phyloP scores from a whole-genome alignment of 2,329 filamentous ascomycete species.

The Trichoderma koningiopsis region DNA sequence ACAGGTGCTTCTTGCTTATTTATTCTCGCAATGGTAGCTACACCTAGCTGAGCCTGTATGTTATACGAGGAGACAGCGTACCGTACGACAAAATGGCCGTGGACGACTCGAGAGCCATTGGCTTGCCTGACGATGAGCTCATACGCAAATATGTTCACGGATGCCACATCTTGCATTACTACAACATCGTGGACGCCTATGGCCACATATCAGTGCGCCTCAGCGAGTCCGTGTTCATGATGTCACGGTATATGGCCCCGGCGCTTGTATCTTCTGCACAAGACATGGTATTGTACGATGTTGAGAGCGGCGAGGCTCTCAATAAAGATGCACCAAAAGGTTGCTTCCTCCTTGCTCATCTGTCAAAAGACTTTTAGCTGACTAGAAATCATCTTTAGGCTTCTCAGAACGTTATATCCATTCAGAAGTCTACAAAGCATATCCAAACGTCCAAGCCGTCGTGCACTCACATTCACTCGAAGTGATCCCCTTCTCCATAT shows the following conservation, averaged over 20 bases:
- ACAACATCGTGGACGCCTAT: constrained; percentile 15
- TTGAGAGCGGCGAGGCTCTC: constrained; percentile 13
- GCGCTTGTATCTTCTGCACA: constrained; percentile 11
- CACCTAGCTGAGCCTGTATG: background rate
- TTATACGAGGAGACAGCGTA: too few relatives aligned
- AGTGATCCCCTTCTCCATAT: constrained; percentile 17
- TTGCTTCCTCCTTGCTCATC: background rate
- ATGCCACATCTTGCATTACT: constrained; percentile 17
- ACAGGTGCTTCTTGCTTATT: background rate
- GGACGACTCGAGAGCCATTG: background rate
- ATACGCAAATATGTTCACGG: constrained; percentile 18
- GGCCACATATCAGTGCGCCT: constrained; percentile 12
- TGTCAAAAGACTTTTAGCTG: background rate
- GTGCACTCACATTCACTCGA: constrained; percentile 18
- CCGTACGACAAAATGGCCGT: background rate
- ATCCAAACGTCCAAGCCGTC: constrained; percentile 1
- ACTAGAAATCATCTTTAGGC: background rate
- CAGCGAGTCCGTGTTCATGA: constrained; percentile 19
- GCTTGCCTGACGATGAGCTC: background rate
- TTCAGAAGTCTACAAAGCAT: constrained; percentile 16
- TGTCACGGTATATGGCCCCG: constrained; percentile 18
- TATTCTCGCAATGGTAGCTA: background rate
- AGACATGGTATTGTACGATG: constrained; percentile 13
- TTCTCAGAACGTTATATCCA: constrained; percentile 21
- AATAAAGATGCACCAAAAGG: constrained; percentile 9